Base-by-base conservation (phyloP, 495 filamentous ascomycete species). In the Pyrenula aspistea region DNA sequence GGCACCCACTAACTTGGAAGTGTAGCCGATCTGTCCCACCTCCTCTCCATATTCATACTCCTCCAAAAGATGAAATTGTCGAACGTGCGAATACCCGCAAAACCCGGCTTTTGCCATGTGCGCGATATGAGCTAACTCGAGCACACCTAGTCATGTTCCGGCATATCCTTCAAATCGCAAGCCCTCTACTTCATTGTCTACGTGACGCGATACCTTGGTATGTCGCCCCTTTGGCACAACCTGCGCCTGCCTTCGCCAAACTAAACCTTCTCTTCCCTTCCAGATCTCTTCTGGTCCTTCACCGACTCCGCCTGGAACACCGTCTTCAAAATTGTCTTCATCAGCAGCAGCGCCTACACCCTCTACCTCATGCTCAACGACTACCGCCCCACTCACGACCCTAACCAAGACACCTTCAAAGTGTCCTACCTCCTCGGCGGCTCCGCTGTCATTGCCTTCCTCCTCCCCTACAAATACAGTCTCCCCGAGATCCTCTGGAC, bases 131-230 rank as follows among this genome's bases (percentile, higher is more conserved):
- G 15, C 49, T 48, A 24, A 47, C 21, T 19, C 8, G 25, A 36
- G 53, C 24, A 51, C 24, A 25, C 25, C 54, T 75, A 98, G 93
- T 95, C 90, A 76, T 95, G 91, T 64, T 85, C 92, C 12, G 93
- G 93, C 59, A 87, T 98, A 71, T 97, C 93, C 2, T 96, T 97
- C 79, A 97, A 97, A 70, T 95, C 93, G 54, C 93, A 98, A 77
- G 85, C 83, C 23, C 76, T 98, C 42, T 98, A 98, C 72, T 71
- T 97, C 59, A 74, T 95, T 42, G 94, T 98, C 56, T 98, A 97
- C 71, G 65, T 91, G 22, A 92, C 91, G 52, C 82, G 93, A 58
- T 98, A 98, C 72, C 81, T 96, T 57, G 89, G 87, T 89, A 69
- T 53, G 79, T 57, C 54, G 53, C 24, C 54, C 49, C 53, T 15